Evolutionary conservation across 116 monocot species (phyloP).

Genomic region (Trichopus zeylanicus): DNA sequence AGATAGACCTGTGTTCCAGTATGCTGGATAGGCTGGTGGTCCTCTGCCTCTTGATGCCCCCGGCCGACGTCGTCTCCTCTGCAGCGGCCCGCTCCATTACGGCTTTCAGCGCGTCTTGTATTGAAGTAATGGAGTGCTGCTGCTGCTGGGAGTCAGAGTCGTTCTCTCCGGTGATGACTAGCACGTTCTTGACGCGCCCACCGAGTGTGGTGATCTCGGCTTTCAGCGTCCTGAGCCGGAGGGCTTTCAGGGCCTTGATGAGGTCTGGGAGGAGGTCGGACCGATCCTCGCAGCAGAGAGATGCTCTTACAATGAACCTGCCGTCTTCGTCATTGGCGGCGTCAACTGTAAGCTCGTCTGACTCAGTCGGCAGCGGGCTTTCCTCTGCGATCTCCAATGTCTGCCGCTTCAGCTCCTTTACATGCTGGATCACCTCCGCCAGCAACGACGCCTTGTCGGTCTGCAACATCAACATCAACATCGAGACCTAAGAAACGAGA

Average conservation of each 20-base stretch:
- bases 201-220: constrained; percentile 46
- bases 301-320: constrained; percentile 33
- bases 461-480: constrained; percentile 5
- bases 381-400: constrained; percentile 54
- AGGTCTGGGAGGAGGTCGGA: constrained; percentile 37
- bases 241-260: constrained; percentile 30
- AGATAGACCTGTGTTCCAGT: constrained; percentile 21
- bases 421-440: constrained; percentile 67
- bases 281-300: constrained; percentile 40
- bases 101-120: constrained; percentile 32
- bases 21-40: constrained; percentile 20
- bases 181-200: constrained; percentile 31
- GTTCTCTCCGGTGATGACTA: constrained; percentile 23
- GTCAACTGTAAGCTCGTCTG: constrained; percentile 51
- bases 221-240: constrained; percentile 26
- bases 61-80: constrained; percentile 8
- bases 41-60: constrained; percentile 26
- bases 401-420: constrained; percentile 64
- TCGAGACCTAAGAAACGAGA: background rate
- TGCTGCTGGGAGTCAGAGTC: background rate
- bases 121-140: constrained; percentile 14
- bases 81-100: constrained; percentile 31
- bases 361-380: constrained; percentile 43
- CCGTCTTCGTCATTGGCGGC: constrained; percentile 41
- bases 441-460: constrained; percentile 55